Evolutionary conservation across 2,329 filamentous ascomycete species (phyloP), one percentile per base, ranked within the genome.

Genomic region (Ascochyta rabiei): DNA sequence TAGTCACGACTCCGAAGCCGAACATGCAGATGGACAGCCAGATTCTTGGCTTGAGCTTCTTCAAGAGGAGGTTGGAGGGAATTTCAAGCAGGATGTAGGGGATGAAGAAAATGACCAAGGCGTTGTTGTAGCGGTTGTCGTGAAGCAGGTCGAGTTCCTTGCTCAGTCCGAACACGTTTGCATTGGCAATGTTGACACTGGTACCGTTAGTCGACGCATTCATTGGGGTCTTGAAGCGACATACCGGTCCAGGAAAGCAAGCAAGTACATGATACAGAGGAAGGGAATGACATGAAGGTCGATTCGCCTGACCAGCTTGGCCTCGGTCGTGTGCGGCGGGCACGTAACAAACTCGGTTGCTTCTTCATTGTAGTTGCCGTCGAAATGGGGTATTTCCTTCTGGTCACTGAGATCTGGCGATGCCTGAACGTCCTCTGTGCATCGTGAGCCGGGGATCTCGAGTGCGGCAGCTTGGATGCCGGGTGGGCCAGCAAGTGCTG

Each of bases 11-110:
- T 9, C 91, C 90, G 63, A 96, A 97, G 53, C 85, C 77, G 61
- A 93, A 89, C 89, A 96, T 96, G 78, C 93, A 96, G 47, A 85
- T 71, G 4, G 88, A 86, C 21, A 96, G 74, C 81, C 81, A 83
- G 21, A 83, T 63, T 57, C 81, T 77, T 0, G 81, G 81, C 60
- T 77, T 80, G 57, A 83, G 74, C 49, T 78, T 78, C 68, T 83
- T 82, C 42, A 83, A 71, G 2, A 83, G 59, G 16, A 83, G 69
- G 49, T 84, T 84, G 23, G 76, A 79, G 0, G 81, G 81, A 19
- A 84, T 81, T 55, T 84, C 81, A 56, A 82, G 79, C 2, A 83
- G 67, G n/a, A 83, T 73, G 49, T 83, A 81, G 0, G 79, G 77
- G 6, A 83, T 79, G 67, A 82, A 83, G 72, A 84, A 83, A 58